Evolutionary conservation across 176 grass and related monocot genomes (phyloP), one percentile per base, ranked within the genome.

Genomic region (Chrysopogon serrulatus): DNA sequence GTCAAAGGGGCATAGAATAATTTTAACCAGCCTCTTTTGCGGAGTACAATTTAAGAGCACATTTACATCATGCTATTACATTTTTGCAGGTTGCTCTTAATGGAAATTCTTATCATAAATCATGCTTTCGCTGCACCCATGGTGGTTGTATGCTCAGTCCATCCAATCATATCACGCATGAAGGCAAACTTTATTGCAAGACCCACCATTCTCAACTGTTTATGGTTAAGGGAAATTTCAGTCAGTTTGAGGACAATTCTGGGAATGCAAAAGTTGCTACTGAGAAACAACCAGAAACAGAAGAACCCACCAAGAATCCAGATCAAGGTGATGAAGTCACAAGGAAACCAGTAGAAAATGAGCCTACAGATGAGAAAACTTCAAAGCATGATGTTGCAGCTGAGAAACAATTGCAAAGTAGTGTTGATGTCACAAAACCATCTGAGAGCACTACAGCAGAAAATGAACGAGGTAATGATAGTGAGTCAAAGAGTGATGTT

Each of bases 181-280:
- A 99, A 34, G 86, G 93, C 67, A 94, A 90, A 81, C 91, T 99
- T 83, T 96, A 99, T 69, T 99, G 97, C 83, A 95, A 94, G 80
- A 91, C 90, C 70, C 93, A 98, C 35, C 92, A 98, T 80, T 87
- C 91, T 88, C 97, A 99, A 45, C 77, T 99, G 63, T 94, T 99
- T 81, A 88, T 96, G 91, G 90, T 87, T 63, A 99, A 94, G 74
- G 96, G 97, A 76, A 92, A 92, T 66, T 98, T 98, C 81, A 96
- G 91, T 78, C 87, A 86, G 70, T 91, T 95, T 48, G 85, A 93
- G 56, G 92, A 97, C 28, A 90, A 76, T 34, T 81, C 85, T 73
- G 78, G 32, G 79, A 91, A 85, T 64, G 65, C 71, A 39, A 87
- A 87, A 77, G 74, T 67, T 59, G 60, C 16, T 44, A 76, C 73